Evolutionary conservation across 441 rosid genomes (phyloP).

Genomic region (Populus hybrid): DNA sequence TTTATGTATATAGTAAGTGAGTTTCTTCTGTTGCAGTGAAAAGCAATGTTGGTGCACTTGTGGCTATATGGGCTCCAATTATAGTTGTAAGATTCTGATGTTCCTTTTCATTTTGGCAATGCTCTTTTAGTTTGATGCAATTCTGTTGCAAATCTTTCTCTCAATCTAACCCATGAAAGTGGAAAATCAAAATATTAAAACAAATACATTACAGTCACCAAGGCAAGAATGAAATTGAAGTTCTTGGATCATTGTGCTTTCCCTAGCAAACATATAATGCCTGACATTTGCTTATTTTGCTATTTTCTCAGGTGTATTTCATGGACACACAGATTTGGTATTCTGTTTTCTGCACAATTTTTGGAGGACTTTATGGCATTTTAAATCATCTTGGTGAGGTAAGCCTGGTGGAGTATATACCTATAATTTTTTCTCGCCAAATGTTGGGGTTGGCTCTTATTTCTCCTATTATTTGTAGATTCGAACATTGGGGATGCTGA

Average conservation of each 20-base stretch:
- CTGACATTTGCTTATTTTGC: slow-evolving; percentile 8
- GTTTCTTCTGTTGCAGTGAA: slow-evolving; percentile 49
- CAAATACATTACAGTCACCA: neutral
- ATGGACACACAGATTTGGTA: slow-evolving; percentile 99
- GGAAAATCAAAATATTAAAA: neutral
- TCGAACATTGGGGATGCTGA: slow-evolving; percentile 96
- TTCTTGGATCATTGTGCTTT: neutral
- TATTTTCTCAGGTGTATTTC: slow-evolving; percentile 3
- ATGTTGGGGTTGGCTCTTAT: slow-evolving; percentile 18
- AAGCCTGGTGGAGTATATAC: slow-evolving; percentile 17
- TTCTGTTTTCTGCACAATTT: slow-evolving; percentile 90
- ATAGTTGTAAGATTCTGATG: slow-evolving; percentile 63
- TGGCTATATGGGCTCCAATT: slow-evolving; percentile 98
- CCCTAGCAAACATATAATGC: neutral
- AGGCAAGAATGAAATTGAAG: neutral
- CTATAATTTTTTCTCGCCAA: neutral
- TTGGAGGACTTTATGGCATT: slow-evolving; percentile 95
- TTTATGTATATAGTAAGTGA: slow-evolving; percentile 14
- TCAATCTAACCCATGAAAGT: neutral
- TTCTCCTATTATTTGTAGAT: slow-evolving; percentile 48
- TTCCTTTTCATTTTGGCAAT: slow-evolving; percentile 5
- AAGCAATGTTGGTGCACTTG: slow-evolving; percentile 88
- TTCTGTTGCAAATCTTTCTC: neutral
- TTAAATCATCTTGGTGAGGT: slow-evolving; percentile 99
- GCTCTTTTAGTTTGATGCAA: neutral